Evolutionary conservation across 2,329 filamentous ascomycete genomes (phyloP).

Genomic region (Colletotrichum spaethianum): DNA sequence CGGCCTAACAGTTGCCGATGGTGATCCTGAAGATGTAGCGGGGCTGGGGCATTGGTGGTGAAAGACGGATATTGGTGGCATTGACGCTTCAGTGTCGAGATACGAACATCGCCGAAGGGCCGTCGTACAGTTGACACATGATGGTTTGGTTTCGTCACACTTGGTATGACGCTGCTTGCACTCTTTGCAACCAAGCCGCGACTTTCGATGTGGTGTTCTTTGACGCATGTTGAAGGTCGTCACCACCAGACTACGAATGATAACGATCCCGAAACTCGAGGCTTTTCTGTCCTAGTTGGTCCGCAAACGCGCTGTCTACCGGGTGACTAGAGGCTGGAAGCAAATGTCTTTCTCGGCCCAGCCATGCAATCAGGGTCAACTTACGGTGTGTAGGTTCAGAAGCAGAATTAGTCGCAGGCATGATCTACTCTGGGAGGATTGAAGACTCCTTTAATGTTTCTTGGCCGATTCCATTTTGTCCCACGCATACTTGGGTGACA

Average conservation of each 20-base stretch:
- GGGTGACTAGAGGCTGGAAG: too few species aligned
- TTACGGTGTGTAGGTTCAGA: background rate
- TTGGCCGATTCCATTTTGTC: background rate
- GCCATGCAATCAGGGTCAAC: too few species aligned
- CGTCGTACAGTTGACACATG: conserved; percentile 57
- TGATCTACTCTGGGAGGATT: background rate
- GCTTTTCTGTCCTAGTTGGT: background rate
- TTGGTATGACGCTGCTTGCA: conserved; percentile 59
- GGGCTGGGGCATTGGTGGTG: conserved; percentile 25
- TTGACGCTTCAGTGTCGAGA: conserved; percentile 14
- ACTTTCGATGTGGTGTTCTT: conserved; percentile 52
- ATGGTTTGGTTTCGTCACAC: conserved; percentile 58
- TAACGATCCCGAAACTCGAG: too few species aligned
- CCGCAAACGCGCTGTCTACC: background rate
- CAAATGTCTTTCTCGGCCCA: too few species aligned
- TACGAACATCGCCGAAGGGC: conserved; percentile 55
- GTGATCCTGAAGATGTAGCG: conserved; percentile 12
- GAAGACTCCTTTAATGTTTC: conserved; percentile 20
- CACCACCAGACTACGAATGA: background rate
- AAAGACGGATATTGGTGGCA: conserved; percentile 7
- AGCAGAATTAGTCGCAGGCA: background rate
- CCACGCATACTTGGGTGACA: background rate
- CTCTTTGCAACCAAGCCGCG: conserved; percentile 56
- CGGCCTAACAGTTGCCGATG: background rate
- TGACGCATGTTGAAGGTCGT: conserved; percentile 14